Conservation (phyloP, 2,329 filamentous ascomycete genomes). For the Clarireedia paspali region DNA sequence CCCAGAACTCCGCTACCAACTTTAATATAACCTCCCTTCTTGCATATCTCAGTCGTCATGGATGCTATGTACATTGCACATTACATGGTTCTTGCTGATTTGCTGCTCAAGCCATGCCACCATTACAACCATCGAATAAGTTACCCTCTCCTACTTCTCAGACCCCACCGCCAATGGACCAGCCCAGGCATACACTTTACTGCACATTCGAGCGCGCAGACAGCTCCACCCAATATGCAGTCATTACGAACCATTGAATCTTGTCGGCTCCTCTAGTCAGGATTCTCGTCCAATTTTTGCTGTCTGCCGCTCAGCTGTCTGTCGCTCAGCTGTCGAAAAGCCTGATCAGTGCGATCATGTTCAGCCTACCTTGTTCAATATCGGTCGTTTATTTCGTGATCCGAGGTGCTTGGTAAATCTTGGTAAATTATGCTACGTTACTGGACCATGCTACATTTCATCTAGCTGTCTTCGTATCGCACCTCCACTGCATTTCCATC, state of each 20-base stretch:
- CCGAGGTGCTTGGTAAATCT: background rate
- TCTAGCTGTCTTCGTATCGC: background rate
- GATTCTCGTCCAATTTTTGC: no score
- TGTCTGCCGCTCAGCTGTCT: background rate
- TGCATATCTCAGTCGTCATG: background rate
- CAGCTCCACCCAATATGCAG: background rate
- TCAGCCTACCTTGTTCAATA: background rate
- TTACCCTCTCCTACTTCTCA: no score
- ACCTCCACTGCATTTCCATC: background rate
- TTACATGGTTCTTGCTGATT: background rate
- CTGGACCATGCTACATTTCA: background rate
- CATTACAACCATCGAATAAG: background rate
- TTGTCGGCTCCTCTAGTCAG: background rate
- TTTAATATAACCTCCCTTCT: slow-evolving; percentile 2
- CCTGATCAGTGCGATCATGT: background rate
- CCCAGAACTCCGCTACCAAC: background rate
- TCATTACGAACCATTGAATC: background rate
- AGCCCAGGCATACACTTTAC: no score
- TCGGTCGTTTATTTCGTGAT: background rate
- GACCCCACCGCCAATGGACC: no score
- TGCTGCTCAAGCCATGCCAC: no score
- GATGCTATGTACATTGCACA: background rate
- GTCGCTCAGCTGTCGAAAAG: background rate
- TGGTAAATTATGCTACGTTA: background rate
- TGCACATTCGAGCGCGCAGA: no score